Conservation (phyloP, 345 rosid species). For the Salix arbutifolia region DNA sequence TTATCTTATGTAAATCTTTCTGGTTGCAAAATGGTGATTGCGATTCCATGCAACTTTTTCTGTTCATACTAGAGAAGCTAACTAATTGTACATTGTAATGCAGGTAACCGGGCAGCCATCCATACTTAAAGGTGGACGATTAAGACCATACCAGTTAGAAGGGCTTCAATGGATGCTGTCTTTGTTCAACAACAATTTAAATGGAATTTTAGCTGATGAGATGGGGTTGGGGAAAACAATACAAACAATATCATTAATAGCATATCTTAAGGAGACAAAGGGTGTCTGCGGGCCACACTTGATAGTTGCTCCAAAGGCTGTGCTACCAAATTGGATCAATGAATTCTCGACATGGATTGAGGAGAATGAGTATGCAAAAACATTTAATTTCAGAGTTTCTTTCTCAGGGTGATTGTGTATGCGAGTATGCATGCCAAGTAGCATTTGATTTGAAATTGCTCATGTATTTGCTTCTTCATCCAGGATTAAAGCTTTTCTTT, state of each 20-base stretch:
- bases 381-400: not conserved
- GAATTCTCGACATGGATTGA: conserved; percentile 96
- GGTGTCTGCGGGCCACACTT: conserved; percentile 86
- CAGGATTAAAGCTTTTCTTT: conserved; percentile 86
- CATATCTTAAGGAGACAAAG: conserved; percentile 86
- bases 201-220: conserved; percentile 99
- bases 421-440: not conserved
- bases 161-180: conserved; percentile 99
- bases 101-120: conserved; percentile 97
- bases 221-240: conserved; percentile 99
- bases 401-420: conserved; percentile 1
- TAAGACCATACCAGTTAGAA: conserved; percentile 87
- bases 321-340: conserved; percentile 90
- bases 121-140: conserved; percentile 86
- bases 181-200: conserved; percentile 89
- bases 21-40: not conserved
- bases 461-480: conserved; percentile 23
- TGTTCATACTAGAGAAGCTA: conserved; percentile 3
- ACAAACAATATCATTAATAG: conserved; percentile 88
- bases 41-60: not conserved
- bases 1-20: not conserved
- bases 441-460: conserved; percentile 13
- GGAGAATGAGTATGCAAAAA: conserved; percentile 45
- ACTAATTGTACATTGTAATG: conserved; percentile 20
- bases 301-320: conserved; percentile 99